Conservation (phyloP, 495 filamentous ascomycete genomes). For the Pseudotulostoma volvatum region DNA sequence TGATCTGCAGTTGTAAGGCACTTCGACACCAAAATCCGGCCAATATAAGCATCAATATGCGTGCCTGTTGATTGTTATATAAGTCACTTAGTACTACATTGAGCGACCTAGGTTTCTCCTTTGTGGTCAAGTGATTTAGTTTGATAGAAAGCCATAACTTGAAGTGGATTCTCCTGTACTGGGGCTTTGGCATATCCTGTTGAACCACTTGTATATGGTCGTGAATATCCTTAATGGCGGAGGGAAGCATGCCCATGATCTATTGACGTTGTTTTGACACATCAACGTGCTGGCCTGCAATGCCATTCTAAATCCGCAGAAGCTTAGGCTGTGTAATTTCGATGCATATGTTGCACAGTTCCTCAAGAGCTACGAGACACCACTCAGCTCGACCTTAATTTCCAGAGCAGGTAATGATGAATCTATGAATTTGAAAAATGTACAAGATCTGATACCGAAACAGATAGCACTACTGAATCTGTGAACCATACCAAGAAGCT, state of each 20-base stretch:
- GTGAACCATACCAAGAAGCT: too few species aligned
- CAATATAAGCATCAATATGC: too few species aligned
- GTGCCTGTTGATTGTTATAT: too few species aligned
- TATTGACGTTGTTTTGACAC: not conserved
- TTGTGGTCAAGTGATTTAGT: too few species aligned
- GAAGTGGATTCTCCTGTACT: not conserved
- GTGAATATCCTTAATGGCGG: not conserved
- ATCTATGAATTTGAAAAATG: too few species aligned
- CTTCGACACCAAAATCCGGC: not conserved
- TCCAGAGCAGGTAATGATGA: not conserved
- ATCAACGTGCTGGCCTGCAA: not conserved
- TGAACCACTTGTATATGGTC: not conserved
- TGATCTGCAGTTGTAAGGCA: not conserved
- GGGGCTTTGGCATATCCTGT: not conserved
- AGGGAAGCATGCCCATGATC: not conserved
- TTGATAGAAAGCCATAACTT: too few species aligned
- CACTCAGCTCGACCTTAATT: not conserved
- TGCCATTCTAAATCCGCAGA: not conserved
- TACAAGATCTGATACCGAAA: too few species aligned
- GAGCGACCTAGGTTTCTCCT: too few species aligned
- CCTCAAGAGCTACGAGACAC: not conserved
- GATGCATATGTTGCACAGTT: not conserved
- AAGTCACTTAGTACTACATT: too few species aligned
- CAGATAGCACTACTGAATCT: too few species aligned
- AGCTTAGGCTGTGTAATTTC: not conserved